These are phyloP conservation scores for Pseudocercospora fijiensis DNA, from an alignment of 2,329 filamentous ascomycete genomes.

Conservation along the genomic window DNA sequence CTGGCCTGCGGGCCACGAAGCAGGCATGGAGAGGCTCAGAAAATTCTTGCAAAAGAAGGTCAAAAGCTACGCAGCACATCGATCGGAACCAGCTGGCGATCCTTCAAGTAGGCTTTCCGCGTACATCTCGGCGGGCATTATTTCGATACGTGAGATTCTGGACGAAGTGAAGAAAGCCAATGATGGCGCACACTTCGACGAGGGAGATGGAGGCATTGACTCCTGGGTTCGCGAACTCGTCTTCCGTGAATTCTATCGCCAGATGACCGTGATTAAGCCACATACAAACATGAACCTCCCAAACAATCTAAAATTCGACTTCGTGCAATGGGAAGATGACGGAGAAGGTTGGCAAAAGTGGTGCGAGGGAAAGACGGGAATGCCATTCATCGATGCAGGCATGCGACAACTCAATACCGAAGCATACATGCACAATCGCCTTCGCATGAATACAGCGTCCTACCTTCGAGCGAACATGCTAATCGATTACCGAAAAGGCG, in stretches of 20 bases:
- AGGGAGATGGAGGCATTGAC: conserved; percentile 39
- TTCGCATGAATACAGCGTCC: conserved; percentile 52
- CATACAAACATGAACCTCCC: conserved; percentile 53
- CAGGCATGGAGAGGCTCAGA: conserved; percentile 44
- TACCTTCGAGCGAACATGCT: conserved; percentile 53
- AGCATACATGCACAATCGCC: conserved; percentile 54
- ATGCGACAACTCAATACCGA: conserved; percentile 53
- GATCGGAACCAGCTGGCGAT: conserved; percentile 45
- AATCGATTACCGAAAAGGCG: conserved; percentile 51
- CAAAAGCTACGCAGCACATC: conserved; percentile 43
- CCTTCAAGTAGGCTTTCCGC: conserved; percentile 45
- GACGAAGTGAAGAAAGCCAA: conserved; percentile 45
- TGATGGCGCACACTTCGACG: conserved; percentile 46
- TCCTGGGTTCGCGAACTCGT: conserved; percentile 54
- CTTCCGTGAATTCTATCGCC: conserved; percentile 53
- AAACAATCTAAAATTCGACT: conserved; percentile 54
- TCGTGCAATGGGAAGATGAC: conserved; percentile 53
- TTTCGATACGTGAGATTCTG: conserved; percentile 49
- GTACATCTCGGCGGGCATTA: conserved; percentile 49
- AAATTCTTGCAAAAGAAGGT: conserved; percentile 44
- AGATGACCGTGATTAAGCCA: conserved; percentile 48
- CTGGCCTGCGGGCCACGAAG: conserved; percentile 49
- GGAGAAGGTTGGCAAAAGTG: conserved; percentile 52
- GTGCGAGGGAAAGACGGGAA: conserved; percentile 49
- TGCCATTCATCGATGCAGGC: conserved; percentile 53